These are phyloP conservation scores for Pilasporangium apinafurcum DNA, from an alignment of 352 stramenopile genomes.

Conservation along the genomic window DNA sequence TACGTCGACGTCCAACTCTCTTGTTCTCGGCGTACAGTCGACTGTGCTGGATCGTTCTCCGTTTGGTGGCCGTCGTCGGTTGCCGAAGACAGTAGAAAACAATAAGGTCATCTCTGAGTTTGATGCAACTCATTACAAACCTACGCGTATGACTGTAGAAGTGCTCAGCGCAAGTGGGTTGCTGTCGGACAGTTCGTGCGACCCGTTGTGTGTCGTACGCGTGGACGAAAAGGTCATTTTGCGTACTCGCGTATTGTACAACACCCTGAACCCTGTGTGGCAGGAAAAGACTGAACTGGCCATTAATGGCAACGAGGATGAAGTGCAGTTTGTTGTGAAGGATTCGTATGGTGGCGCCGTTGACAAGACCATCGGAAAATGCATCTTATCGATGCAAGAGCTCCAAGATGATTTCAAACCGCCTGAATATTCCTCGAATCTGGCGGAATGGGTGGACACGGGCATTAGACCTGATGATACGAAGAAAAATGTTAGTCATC, in stretches of 20 bases:
- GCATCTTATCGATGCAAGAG: conserved; percentile 62
- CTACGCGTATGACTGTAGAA: conserved; percentile 53
- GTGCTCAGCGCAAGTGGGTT: conserved; percentile 67
- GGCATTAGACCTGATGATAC: conserved; percentile 68
- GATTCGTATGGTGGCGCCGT: conserved; percentile 78
- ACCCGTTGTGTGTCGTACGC: conserved; percentile 69
- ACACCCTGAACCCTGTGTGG: conserved; percentile 80
- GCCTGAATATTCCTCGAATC: conserved; percentile 59
- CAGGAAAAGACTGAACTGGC: conserved; percentile 63
- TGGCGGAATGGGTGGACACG: conserved; percentile 78
- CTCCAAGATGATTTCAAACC: conserved; percentile 75
- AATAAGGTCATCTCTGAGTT: conserved; percentile 60
- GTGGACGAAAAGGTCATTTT: conserved; percentile 65
- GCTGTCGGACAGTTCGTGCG: conserved; percentile 68
- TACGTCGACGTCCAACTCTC: conserved; percentile 77
- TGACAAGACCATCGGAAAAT: conserved; percentile 76
- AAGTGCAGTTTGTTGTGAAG: conserved; percentile 78
- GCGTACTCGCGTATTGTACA: conserved; percentile 76
- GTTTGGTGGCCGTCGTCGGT: conserved; percentile 68
- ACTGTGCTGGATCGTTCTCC: conserved; percentile 75
- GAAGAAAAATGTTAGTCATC: conserved; percentile 79
- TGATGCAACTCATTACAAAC: conserved; percentile 53
- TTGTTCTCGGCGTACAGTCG: conserved; percentile 72
- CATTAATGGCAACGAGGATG: conserved; percentile 40
- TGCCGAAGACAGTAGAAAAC: conserved; percentile 64